Conservation (phyloP, 352 stramenopile species). For the Phytophthora colocasiae region DNA sequence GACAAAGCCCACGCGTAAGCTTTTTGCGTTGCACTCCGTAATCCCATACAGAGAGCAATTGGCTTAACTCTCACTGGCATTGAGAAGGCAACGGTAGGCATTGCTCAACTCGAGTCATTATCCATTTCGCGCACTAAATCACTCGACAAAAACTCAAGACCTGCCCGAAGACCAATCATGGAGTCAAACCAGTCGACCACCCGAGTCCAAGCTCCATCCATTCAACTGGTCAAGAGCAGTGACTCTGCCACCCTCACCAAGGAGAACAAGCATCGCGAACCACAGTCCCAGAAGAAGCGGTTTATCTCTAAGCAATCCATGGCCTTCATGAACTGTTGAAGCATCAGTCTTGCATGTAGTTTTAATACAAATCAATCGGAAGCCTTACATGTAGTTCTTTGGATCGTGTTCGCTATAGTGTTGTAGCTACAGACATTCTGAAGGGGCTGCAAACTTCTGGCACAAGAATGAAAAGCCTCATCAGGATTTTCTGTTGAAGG, state of each 20-base stretch:
- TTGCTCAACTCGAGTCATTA: slow-evolving; percentile 1
- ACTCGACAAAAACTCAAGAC: not conserved
- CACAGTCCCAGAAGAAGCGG: slow-evolving; percentile 13
- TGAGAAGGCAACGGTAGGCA: not conserved
- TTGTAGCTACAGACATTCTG: too few species aligned
- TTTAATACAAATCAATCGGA: not conserved
- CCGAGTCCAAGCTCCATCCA: not conserved
- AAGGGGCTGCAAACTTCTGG: too few species aligned
- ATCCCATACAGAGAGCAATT: not conserved
- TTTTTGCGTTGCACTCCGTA: not conserved
- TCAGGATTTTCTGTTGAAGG: too few species aligned
- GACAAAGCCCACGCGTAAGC: not conserved
- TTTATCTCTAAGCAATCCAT: slow-evolving; percentile 35
- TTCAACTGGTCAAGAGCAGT: slow-evolving; percentile 8
- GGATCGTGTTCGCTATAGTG: too few species aligned
- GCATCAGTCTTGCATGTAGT: not conserved
- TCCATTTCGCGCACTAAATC: not conserved
- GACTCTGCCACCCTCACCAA: slow-evolving; percentile 6
- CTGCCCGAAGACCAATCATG: not conserved
- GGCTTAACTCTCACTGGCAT: not conserved
- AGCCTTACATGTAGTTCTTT: too few species aligned
- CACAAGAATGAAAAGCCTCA: too few species aligned
- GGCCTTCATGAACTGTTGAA: slow-evolving; percentile 27
- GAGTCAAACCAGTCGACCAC: slow-evolving; percentile 7
- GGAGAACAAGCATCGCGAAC: slow-evolving; percentile 15